Evolutionary conservation across 78 protist genomes (phyloP), one percentile per base, ranked within the genome.

Genomic region (Speleostelium caveatum): DNA sequence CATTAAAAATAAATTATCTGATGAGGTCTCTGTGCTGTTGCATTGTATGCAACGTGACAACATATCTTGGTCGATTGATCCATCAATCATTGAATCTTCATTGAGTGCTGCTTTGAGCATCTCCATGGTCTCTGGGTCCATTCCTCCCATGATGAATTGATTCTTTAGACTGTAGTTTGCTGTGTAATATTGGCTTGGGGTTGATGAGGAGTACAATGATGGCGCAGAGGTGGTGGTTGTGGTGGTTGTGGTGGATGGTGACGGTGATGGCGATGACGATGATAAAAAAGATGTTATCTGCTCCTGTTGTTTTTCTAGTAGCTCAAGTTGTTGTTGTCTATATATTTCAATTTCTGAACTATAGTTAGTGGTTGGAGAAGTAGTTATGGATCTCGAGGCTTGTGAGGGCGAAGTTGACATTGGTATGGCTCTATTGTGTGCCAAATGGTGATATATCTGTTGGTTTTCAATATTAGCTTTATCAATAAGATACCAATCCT

Each of bases 1-100:
- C 89, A 80, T 80, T 22, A 80, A 42, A 38, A 38, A 80, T 33
- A 80, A 72, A 39, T 58, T 39, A 10, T 80, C 62, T 35, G 38
- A 49, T 36, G 72, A 42, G 6, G 24, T 19, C 19, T 28, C 75
- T 17, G 22, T 51, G 5, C 32, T 49, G n/a, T 56, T 53, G 55
- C 89, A 80, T 30, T 36, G 7, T 19, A 80, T 65, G 58, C 89
- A 80, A 41, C 38, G 45, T 35, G 33, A 68, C 38, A 80, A 22
- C 77, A 80, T 67, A 36, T 80, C 77, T 30, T 56, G 28, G 56
- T 80, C 89, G 3, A 36, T 32, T 19, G 28, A 39, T 33, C 30
- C 49, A 24, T 72, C 32, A 16, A 32, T 45, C 5, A 3, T 33
- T 51, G 53, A 45, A 10, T 36, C 24, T 35, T 41, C 30, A n/a